phyloP scores from a whole-genome alignment of 257 asterid genomes.

The Solanum clarkiae region DNA sequence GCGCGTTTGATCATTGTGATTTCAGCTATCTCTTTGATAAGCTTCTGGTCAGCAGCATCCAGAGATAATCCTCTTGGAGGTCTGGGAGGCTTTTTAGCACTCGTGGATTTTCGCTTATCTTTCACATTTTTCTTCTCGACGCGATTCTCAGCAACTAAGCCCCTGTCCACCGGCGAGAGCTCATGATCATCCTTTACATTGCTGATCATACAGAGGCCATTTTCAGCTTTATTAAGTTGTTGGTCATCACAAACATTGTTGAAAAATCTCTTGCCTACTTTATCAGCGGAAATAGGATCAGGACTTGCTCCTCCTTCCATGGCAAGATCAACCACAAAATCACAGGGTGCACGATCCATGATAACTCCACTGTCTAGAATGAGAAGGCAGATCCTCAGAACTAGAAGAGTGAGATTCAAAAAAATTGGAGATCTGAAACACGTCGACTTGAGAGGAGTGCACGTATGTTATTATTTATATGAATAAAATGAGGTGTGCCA shows the following conservation, averaged over 20 bases:
- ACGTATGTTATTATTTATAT: neutral
- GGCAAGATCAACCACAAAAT: slow-evolving; percentile 36
- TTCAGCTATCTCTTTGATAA: slow-evolving; percentile 65
- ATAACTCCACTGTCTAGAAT: neutral
- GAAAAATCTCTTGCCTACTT: slow-evolving; percentile 1
- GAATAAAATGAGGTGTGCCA: neutral
- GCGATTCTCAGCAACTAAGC: neutral
- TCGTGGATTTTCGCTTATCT: slow-evolving; percentile 35
- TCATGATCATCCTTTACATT: slow-evolving; percentile 5
- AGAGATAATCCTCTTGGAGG: slow-evolving; percentile 66
- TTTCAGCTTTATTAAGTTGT: slow-evolving; percentile 8
- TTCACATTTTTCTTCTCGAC: slow-evolving; percentile 29
- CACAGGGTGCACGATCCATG: slow-evolving; percentile 26
- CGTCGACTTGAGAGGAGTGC: neutral
- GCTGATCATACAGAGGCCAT: slow-evolving; percentile 12
- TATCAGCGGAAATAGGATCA: slow-evolving; percentile 3
- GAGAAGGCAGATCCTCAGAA: neutral
- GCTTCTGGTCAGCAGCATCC: slow-evolving; percentile 81
- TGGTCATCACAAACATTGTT: slow-evolving; percentile 5
- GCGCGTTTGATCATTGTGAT: slow-evolving; percentile 65
- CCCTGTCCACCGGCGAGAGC: neutral
- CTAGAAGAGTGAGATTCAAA: neutral
- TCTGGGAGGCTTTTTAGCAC: slow-evolving; percentile 73
- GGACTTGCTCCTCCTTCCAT: slow-evolving; percentile 17
- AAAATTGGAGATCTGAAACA: neutral